A percentile compares a stretch with the other conserved stretches of the same genome.
Evolutionary conservation across 139 green algal genomes (phyloP).

Genomic region (Chlamydomonas sp.): DNA sequence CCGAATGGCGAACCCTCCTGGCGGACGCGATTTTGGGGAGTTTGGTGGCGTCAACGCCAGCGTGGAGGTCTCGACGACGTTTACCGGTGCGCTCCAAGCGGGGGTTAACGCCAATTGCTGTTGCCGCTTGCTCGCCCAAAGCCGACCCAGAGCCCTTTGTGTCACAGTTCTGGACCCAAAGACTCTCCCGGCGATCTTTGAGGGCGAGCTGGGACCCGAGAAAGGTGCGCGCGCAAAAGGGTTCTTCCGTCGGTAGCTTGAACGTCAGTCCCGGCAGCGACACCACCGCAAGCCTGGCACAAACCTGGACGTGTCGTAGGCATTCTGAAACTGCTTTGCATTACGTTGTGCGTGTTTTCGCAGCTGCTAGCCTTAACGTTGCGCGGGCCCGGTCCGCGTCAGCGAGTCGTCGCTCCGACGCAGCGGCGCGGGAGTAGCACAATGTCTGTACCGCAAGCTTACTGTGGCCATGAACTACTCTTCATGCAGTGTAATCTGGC

Average conservation of each 20-base stretch:
- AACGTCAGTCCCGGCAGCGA: not conserved
- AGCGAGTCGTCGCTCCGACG: too few relatives aligned
- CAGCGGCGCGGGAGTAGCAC: too few relatives aligned
- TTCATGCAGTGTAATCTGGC: too few relatives aligned
- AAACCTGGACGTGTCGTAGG: too few relatives aligned
- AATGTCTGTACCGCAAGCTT: too few relatives aligned
- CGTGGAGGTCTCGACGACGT: slow-evolving; percentile 64
- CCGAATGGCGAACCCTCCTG: not conserved
- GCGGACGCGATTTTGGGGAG: slow-evolving; percentile 39
- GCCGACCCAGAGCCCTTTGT: not conserved
- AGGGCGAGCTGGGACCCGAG: slow-evolving; percentile 13
- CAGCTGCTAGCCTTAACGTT: too few relatives aligned
- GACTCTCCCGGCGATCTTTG: slow-evolving; percentile 26
- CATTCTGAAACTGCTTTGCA: too few relatives aligned
- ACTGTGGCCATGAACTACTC: too few relatives aligned
- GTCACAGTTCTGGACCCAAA: slow-evolving; percentile 29
- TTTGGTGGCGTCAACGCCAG: slow-evolving; percentile 66
- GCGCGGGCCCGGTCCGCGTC: too few relatives aligned
- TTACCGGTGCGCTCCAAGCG: slow-evolving; percentile 54
- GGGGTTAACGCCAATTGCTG: not conserved
- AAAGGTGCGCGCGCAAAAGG: slow-evolving; percentile 7
- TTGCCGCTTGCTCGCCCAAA: not conserved
- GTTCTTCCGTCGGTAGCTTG: not conserved
- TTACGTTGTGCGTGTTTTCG: too few relatives aligned
- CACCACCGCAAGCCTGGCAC: too few relatives aligned